Percentiles rank a stretch among this genome's conserved stretches.
phyloP scores from a whole-genome alignment of 805 yeast genomes.

The Ogataea haglerorum region DNA sequence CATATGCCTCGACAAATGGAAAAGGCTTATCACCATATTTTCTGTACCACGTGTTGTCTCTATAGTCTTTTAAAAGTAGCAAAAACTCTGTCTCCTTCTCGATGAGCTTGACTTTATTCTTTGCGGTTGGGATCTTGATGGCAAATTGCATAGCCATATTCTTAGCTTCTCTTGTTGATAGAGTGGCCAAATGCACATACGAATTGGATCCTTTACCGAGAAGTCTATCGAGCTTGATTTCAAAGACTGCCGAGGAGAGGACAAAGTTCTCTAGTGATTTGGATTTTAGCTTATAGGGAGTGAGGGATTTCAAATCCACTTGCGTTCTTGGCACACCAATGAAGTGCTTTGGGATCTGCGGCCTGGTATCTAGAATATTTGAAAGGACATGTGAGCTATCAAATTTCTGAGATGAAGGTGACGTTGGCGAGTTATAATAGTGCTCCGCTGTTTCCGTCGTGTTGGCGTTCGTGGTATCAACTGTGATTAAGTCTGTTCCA shows the following conservation, averaged over 20 bases:
- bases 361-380: slow-evolving; percentile 1
- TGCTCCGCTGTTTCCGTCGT: slow-evolving; percentile 3
- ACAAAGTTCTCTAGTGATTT: slow-evolving; percentile 19
- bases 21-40: slow-evolving; percentile 4
- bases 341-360: not conserved
- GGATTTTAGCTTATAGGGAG: slow-evolving; percentile 17
- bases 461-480: slow-evolving; percentile 5
- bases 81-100: slow-evolving; percentile 28
- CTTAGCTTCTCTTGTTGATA: slow-evolving; percentile 14
- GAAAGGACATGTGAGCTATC: slow-evolving; percentile 2
- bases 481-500: not conserved
- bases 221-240: slow-evolving; percentile 15
- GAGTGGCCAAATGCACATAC: slow-evolving; percentile 24
- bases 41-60: slow-evolving; percentile 15
- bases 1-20: slow-evolving; percentile 30
- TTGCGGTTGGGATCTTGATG: slow-evolving; percentile 29
- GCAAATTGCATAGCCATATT: slow-evolving; percentile 19
- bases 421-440: slow-evolving; percentile 8
- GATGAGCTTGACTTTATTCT: slow-evolving; percentile 23
- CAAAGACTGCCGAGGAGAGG: slow-evolving; percentile 19
- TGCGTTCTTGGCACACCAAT: not conserved
- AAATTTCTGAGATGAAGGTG: slow-evolving; percentile 6
- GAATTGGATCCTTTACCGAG: slow-evolving; percentile 32
- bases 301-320: not conserved
- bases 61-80: slow-evolving; percentile 19